Conservation (phyloP, 345 rosid genomes). For the Zanthoxylum bungeanum region DNA sequence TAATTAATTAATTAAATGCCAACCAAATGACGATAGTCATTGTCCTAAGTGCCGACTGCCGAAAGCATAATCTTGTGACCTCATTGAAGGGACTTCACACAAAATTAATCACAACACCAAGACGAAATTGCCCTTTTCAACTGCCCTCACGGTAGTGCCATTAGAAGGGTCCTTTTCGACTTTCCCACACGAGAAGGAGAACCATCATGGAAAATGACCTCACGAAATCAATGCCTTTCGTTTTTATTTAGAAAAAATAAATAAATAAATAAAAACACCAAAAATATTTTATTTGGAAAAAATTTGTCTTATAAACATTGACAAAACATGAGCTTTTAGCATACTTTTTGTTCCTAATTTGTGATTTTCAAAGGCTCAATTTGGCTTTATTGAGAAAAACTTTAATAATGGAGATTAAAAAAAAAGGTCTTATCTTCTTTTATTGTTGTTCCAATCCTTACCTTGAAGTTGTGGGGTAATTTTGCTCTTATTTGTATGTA, state of each 20-base stretch:
- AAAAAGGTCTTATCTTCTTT: too few relatives aligned
- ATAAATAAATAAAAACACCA: too few relatives aligned
- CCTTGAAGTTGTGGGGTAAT: too few relatives aligned
- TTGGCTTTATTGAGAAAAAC: background rate
- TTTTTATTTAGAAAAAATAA: too few relatives aligned
- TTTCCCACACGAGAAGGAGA: background rate
- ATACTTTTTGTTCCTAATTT: background rate
- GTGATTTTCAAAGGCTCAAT: background rate
- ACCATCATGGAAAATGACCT: background rate
- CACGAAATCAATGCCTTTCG: background rate
- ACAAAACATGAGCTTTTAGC: background rate
- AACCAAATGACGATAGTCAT: background rate
- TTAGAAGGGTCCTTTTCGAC: constrained; percentile 9
- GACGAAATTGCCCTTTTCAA: constrained; percentile 11
- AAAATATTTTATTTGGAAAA: background rate
- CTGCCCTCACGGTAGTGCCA: background rate
- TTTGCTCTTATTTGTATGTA: too few relatives aligned
- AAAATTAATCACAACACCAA: background rate
- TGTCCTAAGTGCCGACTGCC: constrained; percentile 13
- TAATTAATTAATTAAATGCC: background rate
- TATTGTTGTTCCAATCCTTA: too few relatives aligned
- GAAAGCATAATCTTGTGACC: background rate
- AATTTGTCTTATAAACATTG: too few relatives aligned
- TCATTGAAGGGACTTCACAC: background rate
- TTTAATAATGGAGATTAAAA: too few relatives aligned